Base-by-base conservation (phyloP, 169 alveolate species). In the Eimeria zaria region DNA sequence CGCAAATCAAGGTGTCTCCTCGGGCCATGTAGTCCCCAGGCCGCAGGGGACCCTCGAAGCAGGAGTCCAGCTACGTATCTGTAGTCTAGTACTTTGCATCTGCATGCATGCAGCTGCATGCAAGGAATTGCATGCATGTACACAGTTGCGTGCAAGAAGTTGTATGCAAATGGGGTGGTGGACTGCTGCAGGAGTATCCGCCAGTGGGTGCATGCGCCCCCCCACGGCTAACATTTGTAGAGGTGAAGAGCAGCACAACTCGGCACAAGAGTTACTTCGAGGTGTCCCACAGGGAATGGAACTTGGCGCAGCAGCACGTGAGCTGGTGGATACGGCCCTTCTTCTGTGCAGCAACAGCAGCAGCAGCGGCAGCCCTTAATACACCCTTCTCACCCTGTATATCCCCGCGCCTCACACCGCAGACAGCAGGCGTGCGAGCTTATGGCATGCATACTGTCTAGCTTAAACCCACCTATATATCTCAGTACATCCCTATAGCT, bases 231-330 rank as follows among this genome's bases (percentile, higher is more conserved):
- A 53, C 73, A 44, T 95, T 81, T 89, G 76, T 95, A 41, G 97
- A 95, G 55, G 97, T 95, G 80, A 95, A 87, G 95, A 24, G 90
- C 53, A 76, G 95, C 76, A 33, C 81, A 18, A 30, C 87, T n/a
- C 41, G 46, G 12, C 33, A 60, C 78, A 95, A 95, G 69, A 14
- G 60, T 30, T 78, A 60, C 80, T 95, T 95, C 71, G 97, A 95
- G 78, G 76, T 95, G 41, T 95, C 97, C 12, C 93, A 95, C 60
- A 76, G 78, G 41, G 97, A 95, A 80, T 95, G 97, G 97, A 84
- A 89, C 24, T 41, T 95, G 36, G 97, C 97, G 30, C 97, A 95
- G 74, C 83, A 51, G 24, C 85, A 95, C 14, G 97, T 95, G 73
- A n/a, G 96, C 27, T 0, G 4, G 36, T 33, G 9, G 1, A 6